A percentile compares a stretch with the other conserved stretches of the same genome.
Conservation (phyloP, 441 rosid genomes). For the Euphorbia schlechtendalii region DNA sequence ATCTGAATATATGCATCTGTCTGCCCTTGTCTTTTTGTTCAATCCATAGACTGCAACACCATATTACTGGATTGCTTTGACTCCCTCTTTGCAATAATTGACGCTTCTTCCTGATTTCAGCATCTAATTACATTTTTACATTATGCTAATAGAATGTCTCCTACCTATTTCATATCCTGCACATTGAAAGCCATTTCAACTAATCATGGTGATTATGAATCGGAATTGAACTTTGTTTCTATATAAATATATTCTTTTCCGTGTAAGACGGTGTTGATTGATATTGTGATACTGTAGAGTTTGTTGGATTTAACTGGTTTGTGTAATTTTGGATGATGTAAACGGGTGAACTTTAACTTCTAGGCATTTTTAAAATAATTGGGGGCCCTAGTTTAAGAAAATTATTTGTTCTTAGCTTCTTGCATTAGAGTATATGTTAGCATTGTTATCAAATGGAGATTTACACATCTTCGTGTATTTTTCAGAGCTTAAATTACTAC, state of each 20-base stretch:
- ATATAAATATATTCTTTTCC: not conserved
- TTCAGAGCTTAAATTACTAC: not conserved
- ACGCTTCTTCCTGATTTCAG: not conserved
- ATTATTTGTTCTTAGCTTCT: not conserved
- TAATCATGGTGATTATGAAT: not conserved
- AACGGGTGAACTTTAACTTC: not conserved
- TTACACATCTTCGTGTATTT: too few species aligned
- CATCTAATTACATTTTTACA: not conserved
- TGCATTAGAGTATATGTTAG: not conserved
- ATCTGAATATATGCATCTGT: conserved; percentile 12
- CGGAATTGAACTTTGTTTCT: not conserved
- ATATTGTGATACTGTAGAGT: not conserved
- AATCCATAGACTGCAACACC: too few species aligned
- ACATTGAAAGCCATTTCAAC: too few species aligned
- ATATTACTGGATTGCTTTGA: not conserved
- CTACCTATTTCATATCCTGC: too few species aligned
- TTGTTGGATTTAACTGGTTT: not conserved
- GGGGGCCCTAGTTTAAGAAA: not conserved
- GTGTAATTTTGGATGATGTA: not conserved
- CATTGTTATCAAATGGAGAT: not conserved
- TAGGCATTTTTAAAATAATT: not conserved
- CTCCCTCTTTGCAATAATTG: not conserved
- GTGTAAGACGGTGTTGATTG: not conserved
- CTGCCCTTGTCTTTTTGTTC: not conserved
- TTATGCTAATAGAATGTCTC: not conserved